Base-by-base conservation (phyloP, 2,329 filamentous ascomycete species). In the Colletotrichum incanum region DNA sequence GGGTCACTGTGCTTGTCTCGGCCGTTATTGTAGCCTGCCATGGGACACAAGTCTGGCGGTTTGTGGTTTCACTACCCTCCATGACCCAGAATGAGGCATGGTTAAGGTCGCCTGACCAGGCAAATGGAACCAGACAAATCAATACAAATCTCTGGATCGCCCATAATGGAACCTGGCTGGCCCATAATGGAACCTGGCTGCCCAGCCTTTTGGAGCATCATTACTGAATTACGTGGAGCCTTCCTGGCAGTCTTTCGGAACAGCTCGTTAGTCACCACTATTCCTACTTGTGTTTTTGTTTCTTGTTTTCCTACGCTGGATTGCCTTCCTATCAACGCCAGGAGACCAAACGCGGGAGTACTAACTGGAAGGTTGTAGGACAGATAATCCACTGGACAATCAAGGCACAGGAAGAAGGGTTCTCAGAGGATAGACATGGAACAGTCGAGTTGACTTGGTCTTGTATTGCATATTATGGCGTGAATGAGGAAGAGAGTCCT, bases 21-120 rank as follows among this genome's bases (percentile, higher is more conserved):
- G 41, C 41, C 65, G 55, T 47, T n/a, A 23, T 47, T 55, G 45
- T 54, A 69, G 41, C 65, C 70, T 69, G 70, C 70, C 70, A 72
- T 72, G 70, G 70, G 70, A 72, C 70, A 55, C 31, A 39, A 52
- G 70, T 72, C 70, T 72, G 70, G 70, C 70, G 70, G 65, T 65
- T 72, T 45, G 50, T 20, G 39, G 45, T 41, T 20, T 18, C 47
- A 20, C 5, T 52, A 26, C 16, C 34, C 16, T 28, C n/a, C 16
- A 18, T 52, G 34, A 28, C 34, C 31, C 37, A n/a, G 18, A 41
- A 14, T 20, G 9, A 26, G 52, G 52, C 23, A 26, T 49, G 52
- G 26, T 43, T 58, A 23, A 37, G 47, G 37, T 39, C 49, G 49
- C 67, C 52, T 28, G 12, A n/a, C 56, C 26, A 49, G 56, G 55